A percentile compares a stretch with the other conserved stretches of the same genome.
These are phyloP conservation scores for Sporisorium sorghi DNA, from an alignment of 1,284 basidiomycete species.

Conservation along the genomic window DNA sequence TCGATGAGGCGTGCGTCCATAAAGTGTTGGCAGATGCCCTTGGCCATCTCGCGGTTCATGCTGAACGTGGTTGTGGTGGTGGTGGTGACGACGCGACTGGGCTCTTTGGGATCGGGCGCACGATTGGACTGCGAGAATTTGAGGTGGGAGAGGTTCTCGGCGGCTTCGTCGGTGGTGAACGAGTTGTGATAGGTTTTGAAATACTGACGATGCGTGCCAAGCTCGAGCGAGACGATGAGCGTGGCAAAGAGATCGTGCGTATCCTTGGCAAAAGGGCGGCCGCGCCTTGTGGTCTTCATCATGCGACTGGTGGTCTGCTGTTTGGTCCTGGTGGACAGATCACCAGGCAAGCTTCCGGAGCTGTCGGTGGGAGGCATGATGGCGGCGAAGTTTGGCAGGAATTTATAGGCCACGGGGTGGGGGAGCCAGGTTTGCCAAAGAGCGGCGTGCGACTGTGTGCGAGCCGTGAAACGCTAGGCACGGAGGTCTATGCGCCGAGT, in stretches of 20 bases:
- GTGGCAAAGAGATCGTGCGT: constrained; percentile 98
- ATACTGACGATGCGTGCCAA: constrained; percentile 90
- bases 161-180: constrained; percentile 96
- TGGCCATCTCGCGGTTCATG: constrained; percentile 99
- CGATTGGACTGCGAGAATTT: constrained; percentile 99
- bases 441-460: neutral
- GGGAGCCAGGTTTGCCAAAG: too few species aligned
- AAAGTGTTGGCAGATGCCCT: constrained; percentile 98
- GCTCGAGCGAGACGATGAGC: constrained; percentile 89
- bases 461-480: neutral
- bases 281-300: constrained; percentile 65
- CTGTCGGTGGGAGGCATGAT: constrained; percentile 46
- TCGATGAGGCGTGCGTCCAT: constrained; percentile 98
- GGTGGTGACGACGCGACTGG: constrained; percentile 94
- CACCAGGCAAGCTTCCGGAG: constrained; percentile 46
- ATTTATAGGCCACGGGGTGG: too few species aligned
- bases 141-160: constrained; percentile 89
- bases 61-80: constrained; percentile 99
- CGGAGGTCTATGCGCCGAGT: neutral
- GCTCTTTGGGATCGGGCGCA: constrained; percentile 95
- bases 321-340: constrained; percentile 51
- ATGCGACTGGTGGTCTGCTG: constrained; percentile 65
- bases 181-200: constrained; percentile 94
- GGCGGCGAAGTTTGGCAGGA: too few species aligned
- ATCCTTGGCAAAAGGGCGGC: constrained; percentile 74